Evolutionary conservation across 1,284 basidiomycete genomes (phyloP), one percentile per base, ranked within the genome.

Genomic region (Apiotrichum mycotoxinovorans): DNA sequence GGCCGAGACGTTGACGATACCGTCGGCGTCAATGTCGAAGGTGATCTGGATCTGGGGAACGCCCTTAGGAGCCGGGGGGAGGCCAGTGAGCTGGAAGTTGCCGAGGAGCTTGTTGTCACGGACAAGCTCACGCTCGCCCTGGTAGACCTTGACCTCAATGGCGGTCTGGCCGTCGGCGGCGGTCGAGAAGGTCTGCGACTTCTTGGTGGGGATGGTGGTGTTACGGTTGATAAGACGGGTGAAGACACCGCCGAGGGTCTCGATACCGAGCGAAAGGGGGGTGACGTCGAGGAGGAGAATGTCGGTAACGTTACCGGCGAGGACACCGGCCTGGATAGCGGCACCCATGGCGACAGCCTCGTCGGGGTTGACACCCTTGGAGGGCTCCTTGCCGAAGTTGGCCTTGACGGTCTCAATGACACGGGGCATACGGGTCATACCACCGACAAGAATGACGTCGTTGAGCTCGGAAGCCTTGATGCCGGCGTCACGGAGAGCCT

Each of bases 151-250:
- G 79, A 97, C 91, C 78, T 95, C 91, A 63, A 97, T 95, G 38
- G 92, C 91, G 35, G 88, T 95, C 81, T 95, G 96, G 63, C 91
- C 87, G 67, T 96, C 91, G 58, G 91, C 95, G 47, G 95, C 95
- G 23, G 96, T 98, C 22, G 95, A 98, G 84, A 98, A 98, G 55
- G 89, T 88, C 78, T 98, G 94, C 4, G 91, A 93, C 85, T 98
- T 98, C 85, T 98, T 98, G 73, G 94, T 98, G 22, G 95, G 95
- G 79, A 98, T 98, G 61, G 95, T 98, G 20, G 95, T 98, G 83
- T 98, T 98, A 63, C 95, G 88, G 77, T 85, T 88, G 79, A 94
- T 93, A 51, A 92, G 83, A 61, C 81, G 79, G 62, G 95, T 98
- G 89, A 98, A 97, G 79, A 98, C 97, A 77, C 95, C 95, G 71